Evolutionary conservation across 1,139 yeast genomes (phyloP).

Genomic region (Debaryomyces robertsiae): DNA sequence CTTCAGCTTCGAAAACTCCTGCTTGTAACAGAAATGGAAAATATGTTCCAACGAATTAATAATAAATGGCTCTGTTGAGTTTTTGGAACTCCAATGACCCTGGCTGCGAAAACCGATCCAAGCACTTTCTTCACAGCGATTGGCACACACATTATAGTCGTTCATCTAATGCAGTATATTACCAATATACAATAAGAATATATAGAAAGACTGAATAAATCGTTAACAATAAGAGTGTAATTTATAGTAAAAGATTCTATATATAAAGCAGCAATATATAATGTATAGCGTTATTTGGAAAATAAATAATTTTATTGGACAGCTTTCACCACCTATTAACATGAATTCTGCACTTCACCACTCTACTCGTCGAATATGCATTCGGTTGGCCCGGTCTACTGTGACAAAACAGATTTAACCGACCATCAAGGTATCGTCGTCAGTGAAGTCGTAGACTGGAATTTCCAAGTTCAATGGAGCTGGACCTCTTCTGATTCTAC

Average conservation of each 20-base stretch:
- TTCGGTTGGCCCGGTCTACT: constrained; percentile 5
- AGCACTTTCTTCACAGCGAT: too few species aligned
- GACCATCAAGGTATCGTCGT: constrained; percentile 76
- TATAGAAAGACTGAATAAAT: constrained; percentile 11
- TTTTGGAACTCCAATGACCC: too few species aligned
- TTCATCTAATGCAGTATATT: constrained; percentile 19
- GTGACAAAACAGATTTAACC: too few species aligned
- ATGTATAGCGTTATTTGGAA: constrained; percentile 10
- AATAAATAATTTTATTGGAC: constrained; percentile 10
- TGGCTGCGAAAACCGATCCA: too few species aligned
- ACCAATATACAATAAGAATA: constrained; percentile 14
- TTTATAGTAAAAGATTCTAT: constrained; percentile 7
- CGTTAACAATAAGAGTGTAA: constrained; percentile 11
- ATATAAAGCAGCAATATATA: constrained; percentile 9
- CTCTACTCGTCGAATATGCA: constrained; percentile 2
- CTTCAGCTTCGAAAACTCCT: too few species aligned
- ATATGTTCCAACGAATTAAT: too few species aligned
- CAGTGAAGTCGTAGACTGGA: constrained; percentile 85
- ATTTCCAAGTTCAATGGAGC: constrained; percentile 99
- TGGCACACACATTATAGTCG: not conserved
- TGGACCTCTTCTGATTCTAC: constrained; percentile 99
- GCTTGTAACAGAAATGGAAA: too few species aligned
- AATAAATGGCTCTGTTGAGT: too few species aligned
- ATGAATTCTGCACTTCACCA: constrained; percentile 8
- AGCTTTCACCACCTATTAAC: constrained; percentile 10